Percentiles rank a stretch among this genome's conserved stretches.
Conservation (phyloP, 2,329 filamentous ascomycete genomes). For the Colletotrichum nymphaeae region DNA sequence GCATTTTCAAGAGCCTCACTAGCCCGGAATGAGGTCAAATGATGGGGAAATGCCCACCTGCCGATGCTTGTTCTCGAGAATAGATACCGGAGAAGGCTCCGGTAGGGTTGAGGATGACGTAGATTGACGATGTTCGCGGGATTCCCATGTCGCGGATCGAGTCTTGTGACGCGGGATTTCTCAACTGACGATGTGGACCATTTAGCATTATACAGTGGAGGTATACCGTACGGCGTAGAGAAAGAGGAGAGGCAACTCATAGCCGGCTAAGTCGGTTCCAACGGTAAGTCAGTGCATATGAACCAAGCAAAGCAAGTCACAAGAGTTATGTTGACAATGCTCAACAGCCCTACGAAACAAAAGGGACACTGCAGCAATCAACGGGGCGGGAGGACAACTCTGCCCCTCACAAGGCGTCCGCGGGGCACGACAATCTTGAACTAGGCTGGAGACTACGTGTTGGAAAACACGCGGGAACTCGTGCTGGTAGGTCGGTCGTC, state of each 20-base stretch:
- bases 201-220: neutral
- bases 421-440: neutral
- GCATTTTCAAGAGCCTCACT: constrained; percentile 28
- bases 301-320: neutral
- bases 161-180: neutral
- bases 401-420: constrained; percentile 10
- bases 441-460: neutral
- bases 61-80: constrained; percentile 28
- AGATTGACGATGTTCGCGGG: neutral
- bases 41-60: constrained; percentile 18
- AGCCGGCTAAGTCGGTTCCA: neutral
- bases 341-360: neutral
- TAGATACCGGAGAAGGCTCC: constrained; percentile 16
- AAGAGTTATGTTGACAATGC: neutral
- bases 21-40: neutral
- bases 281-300: neutral
- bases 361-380: neutral
- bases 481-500: neutral
- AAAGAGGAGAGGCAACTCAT: neutral
- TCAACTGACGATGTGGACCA: neutral
- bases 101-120: constrained; percentile 11
- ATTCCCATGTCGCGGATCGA: neutral
- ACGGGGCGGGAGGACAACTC: neutral
- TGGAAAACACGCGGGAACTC: neutral
- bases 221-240: neutral